Evolutionary conservation across 139 green algal species (phyloP), one percentile per base, ranked within the genome.

Genomic region (Desmodesmus armatus): DNA sequence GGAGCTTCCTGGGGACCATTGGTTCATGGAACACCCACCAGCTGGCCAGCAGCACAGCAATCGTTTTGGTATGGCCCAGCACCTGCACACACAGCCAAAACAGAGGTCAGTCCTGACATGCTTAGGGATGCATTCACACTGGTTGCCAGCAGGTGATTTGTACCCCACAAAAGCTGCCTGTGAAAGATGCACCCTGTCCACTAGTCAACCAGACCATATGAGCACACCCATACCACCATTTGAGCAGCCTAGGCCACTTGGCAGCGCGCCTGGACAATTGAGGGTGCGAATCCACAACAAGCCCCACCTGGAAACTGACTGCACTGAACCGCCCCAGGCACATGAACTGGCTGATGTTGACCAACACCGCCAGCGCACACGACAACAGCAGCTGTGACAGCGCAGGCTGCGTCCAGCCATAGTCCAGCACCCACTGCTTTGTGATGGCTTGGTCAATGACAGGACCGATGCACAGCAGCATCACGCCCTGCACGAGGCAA

Each of bases 291-390:
- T n/a, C n/a, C n/a, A n/a, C n/a, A n/a, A n/a, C n/a, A n/a, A 23
- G 60, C 60, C 55, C 0, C 53, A 90, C 86, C 80, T 90, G 73
- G 88, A 98, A 99, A 11, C 93, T 95, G n/a, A 99, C 93, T 0
- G 96, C 96, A 19, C 90, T 94, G 90, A 99, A 99, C 19, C 96
- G 89, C 29, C 96, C 96, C 60, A 99, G 90, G 91, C 96, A 99
- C 88, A 96, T 93, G 88, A 98, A 99, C 92, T 99, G 75, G 21
- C 82, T 93, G 31, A 98, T 84, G 87, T 99, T 99, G 72, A 98
- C 94, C 29, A 93, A 76, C 62, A 99, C 93, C 6, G 96, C 96
- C 23, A 97, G 84, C 0, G 70, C 58, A 85, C 94, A 98, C 4
- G 92, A 97, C 27, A 92, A 25, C 1, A 75, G 29, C n/a, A 98